Evolutionary conservation across 257 asterid genomes (phyloP), one percentile per base, ranked within the genome.

Genomic region (Ligustrum vulgare): DNA sequence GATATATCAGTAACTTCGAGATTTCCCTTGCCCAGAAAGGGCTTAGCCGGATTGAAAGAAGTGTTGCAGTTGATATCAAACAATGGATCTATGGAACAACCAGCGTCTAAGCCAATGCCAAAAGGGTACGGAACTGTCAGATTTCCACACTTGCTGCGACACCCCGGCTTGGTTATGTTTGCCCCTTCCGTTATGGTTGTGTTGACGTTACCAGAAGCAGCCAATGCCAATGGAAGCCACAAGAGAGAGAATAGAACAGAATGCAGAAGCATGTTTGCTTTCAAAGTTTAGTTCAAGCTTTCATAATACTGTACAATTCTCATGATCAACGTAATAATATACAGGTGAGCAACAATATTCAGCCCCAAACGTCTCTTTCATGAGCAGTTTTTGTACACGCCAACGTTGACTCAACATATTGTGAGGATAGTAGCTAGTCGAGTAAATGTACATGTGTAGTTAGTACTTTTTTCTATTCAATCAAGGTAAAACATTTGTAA

Each of bases 111-210:
- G 34, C 73, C 78, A 34, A 75, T 75, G 11, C 78, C 78, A 2
- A 74, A 74, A 1, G 72, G 78, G 65, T 22, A 65, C 0, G 72
- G 78, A 32, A 75, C 78, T 1, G 39, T 70, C 13, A 75, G 35
- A 68, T 54, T 39, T 0, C 74, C 79, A 10, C 79, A 75, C 22
- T 23, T 68, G 2, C 74, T 68, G 10, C 5, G 43, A 41, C 79
- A 75, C 4, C 69, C 45, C 0, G 60, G 62, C 20, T 45, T 45
- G 6, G 51, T 13, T 13, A 43, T 43, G 51, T 43, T 12, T 12
- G 1, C 16, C 5, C 51, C 51, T 12, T 3, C 12, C 1, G 51
- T 43, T 12, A 45, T 13, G 18, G 18, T 45, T 45, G 6, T 2
- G 51, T 13, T 45, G 6, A 3, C 51, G 13, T 3, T 12, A 45